Base-by-base conservation (phyloP, 164 flowering plant species). In the Aristolochia contorta region DNA sequence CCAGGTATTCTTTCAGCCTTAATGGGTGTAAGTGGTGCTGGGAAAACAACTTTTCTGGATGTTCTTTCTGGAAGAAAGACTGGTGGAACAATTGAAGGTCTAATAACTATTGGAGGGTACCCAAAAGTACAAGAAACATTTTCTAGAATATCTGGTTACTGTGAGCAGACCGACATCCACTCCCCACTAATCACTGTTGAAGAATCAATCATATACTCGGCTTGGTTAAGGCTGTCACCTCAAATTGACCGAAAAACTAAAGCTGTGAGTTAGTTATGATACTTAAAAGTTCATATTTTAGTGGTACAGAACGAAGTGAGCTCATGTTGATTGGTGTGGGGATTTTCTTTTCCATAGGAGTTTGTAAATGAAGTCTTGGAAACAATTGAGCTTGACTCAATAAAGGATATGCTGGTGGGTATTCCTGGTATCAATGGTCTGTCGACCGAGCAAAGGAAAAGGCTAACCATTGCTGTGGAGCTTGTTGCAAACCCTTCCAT, bases 1-100 rank as follows among this genome's bases (percentile, higher is more conserved):
- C 93, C 96, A 58, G 91, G 96, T 27, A 72, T 86, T 67, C 84
- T 89, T 48, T 83, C 94, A 54, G 94, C 96, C 58, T 63, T 89
- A 62, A 83, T 89, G 91, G 93, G 93, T 62, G 85, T 80, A n/a
- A 85, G 85, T 74, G 92, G 92, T 63, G 92, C 91, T 60, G 96
- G 93, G 49, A 85, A 87, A 72, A 84, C 92, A 25, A 90, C 97
- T 56, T 83, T 87, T 50, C 68, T 90, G 65, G 97, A 90, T 71
- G 95, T 85, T 58, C 85, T 87, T 49, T 68, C 87, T 33, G 97
- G 97, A 67, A 79, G 97, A 64, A 87, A 89, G 74, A 85, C 89
- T 33, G 73, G 78, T 75, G 97, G 97, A 43, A 66, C 58, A 7
- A 80, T 79, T 27, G 90, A 82, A 77, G 97, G 97, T 30, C 76